Percentiles rank a stretch among this genome's conserved stretches.
phyloP scores from a whole-genome alignment of 2,329 filamentous ascomycete species.

The Microsporum audouinii region DNA sequence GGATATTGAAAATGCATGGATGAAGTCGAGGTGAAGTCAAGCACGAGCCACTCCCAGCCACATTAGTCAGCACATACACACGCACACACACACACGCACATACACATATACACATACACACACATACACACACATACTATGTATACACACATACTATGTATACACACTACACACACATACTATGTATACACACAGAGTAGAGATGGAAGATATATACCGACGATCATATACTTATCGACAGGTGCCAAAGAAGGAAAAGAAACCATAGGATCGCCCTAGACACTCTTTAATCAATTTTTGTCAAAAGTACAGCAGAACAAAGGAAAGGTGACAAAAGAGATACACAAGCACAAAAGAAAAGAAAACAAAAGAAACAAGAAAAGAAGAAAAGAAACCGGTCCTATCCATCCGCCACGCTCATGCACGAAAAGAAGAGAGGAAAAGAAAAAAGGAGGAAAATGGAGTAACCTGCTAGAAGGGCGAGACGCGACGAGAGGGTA shows the following conservation, averaged over 20 bases:
- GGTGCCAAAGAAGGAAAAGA: background rate
- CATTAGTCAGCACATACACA: background rate
- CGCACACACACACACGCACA: background rate
- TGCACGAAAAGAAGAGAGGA: conserved; percentile 11
- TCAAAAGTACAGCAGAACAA: conserved; percentile 9
- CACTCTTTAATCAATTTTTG: background rate
- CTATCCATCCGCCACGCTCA: conserved; percentile 11
- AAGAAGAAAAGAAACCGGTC: conserved; percentile 9
- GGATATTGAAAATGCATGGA: background rate
- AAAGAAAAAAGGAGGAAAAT: conserved; percentile 17
- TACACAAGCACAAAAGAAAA: background rate
- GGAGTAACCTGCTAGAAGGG: conserved; percentile 10
- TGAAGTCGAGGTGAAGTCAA: background rate
- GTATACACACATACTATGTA: background rate
- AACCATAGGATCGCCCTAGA: background rate
- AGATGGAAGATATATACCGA: background rate
- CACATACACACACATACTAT: no score
- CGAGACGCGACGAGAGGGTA: conserved; percentile 9
- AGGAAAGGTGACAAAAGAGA: conserved; percentile 9
- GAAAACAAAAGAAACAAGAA: conserved; percentile 12
- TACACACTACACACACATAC: background rate
- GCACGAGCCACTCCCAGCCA: background rate
- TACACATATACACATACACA: background rate
- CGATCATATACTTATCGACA: no score
- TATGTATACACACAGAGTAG: no score